Conservation (phyloP, 2,329 filamentous ascomycete species). For the Beauveria scarabaeidicola region DNA sequence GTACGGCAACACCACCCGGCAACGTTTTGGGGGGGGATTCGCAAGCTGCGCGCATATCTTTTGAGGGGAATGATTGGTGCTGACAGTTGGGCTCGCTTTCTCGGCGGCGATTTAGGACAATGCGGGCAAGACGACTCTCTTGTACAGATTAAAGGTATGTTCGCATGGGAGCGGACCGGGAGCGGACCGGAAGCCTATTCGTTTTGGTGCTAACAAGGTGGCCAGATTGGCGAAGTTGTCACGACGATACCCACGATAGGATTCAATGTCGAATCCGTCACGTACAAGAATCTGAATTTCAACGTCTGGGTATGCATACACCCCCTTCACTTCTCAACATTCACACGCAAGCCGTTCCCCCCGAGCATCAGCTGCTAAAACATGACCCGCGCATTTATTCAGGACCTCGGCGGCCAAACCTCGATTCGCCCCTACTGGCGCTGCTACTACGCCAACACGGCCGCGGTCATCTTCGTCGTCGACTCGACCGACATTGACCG, state of each 20-base stretch:
- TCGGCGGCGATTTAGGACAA: slow-evolving; percentile 61
- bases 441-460: slow-evolving; percentile 98
- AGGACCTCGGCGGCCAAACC: slow-evolving; percentile 96
- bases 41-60: background rate
- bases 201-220: slow-evolving; percentile 9
- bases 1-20: slow-evolving; percentile 42
- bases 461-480: slow-evolving; percentile 96
- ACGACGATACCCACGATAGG: slow-evolving; percentile 99
- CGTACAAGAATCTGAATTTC: slow-evolving; percentile 97
- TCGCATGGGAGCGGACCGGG: background rate
- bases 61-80: background rate
- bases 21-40: background rate
- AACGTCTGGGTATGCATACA: slow-evolving; percentile 81
- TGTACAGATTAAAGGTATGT: slow-evolving; percentile 89
- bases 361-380: too few species aligned
- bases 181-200: background rate
- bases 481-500: slow-evolving; percentile 97
- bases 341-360: background rate
- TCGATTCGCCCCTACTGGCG: slow-evolving; percentile 98
- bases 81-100: background rate
- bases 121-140: slow-evolving; percentile 91
- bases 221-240: slow-evolving; percentile 94
- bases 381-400: slow-evolving; percentile 1
- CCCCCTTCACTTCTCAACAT: background rate
- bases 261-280: slow-evolving; percentile 98